Evolutionary conservation across 2,329 filamentous ascomycete species (phyloP), one percentile per base, ranked within the genome.

Genomic region (Ampelomyces quisqualis): DNA sequence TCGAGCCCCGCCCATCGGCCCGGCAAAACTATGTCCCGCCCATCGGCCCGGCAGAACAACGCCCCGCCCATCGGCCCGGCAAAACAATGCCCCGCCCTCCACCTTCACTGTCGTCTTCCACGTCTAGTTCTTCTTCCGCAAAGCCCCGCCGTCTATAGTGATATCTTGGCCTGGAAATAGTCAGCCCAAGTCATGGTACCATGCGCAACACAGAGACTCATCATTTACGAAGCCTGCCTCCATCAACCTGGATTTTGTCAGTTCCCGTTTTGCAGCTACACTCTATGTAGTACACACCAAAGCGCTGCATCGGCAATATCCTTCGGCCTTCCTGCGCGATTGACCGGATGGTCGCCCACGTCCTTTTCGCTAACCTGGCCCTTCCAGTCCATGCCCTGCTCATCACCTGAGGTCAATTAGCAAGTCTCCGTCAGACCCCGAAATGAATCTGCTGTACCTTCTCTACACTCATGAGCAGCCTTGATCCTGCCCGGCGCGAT

Each of bases 401-500:
- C 67, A 43, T 76, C 72, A 5, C 67, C 38, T 40, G 11, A 5
- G 13, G 3, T 14, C 9, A 5, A 9, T 40, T 18, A 34, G 23
- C 18, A 32, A 21, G 13, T 9, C 19, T 10, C 9, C 6, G 23
- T 14, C n/a, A 10, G 6, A 13, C 5, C 20, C 10, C 11, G 5
- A 3, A 2, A 14, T 34, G 19, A 14, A 14, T 13, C 18, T 7
- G 4, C 13, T 18, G 14, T 40, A 34, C 38, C 73, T 24, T 69
- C 62, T 42, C 64, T 70, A 47, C 70, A 68, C 63, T 76, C 73
- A 48, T 75, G 73, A n/a, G 64, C 63, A 7, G 68, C 72, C 55
- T 73, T 73, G 57, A 75, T 71, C 34, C 72, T 60, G 2, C 73
- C 73, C 0, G 73, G 73, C 4, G 72, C 69, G 21, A 76, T 64